Evolutionary conservation across 352 stramenopile genomes (phyloP).

Genomic region (Globisporangium takayamanum): DNA sequence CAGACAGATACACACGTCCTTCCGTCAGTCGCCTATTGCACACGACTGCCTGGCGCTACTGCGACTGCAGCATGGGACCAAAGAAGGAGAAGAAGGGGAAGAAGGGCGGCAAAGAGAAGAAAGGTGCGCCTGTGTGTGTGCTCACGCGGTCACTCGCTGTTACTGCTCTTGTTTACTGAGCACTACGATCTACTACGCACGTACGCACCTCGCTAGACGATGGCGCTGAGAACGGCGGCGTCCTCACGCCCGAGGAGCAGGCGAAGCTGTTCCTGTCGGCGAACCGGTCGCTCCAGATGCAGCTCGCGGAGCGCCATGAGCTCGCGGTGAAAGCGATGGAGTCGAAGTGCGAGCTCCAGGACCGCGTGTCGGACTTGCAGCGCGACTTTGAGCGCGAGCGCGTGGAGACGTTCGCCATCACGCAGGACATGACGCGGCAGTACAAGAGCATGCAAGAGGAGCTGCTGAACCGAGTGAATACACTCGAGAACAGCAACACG

Average conservation of each 20-base stretch:
- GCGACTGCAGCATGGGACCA: slow-evolving; percentile 31
- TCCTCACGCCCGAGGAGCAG: slow-evolving; percentile 75
- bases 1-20: too few relatives aligned
- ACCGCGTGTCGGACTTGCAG: slow-evolving; percentile 74
- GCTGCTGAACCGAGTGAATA: slow-evolving; percentile 81
- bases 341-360: slow-evolving; percentile 85
- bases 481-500: slow-evolving; percentile 89
- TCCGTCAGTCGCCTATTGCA: too few relatives aligned
- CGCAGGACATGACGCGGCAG: slow-evolving; percentile 93
- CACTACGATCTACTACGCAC: too few relatives aligned
- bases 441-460: slow-evolving; percentile 97
- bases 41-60: not conserved
- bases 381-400: slow-evolving; percentile 84
- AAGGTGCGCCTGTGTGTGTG: slow-evolving; percentile 27
- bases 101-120: slow-evolving; percentile 63
- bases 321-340: slow-evolving; percentile 81
- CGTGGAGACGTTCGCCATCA: slow-evolving; percentile 90
- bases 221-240: slow-evolving; percentile 60
- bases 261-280: slow-evolving; percentile 80
- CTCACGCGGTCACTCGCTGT: too few relatives aligned
- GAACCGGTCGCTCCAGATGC: slow-evolving; percentile 85
- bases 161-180: too few relatives aligned
- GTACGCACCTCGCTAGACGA: slow-evolving; percentile 31
- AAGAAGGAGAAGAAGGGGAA: slow-evolving; percentile 78
- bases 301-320: slow-evolving; percentile 84